Conservation (phyloP, 495 filamentous ascomycete genomes). For the Aspergillus haitiensis region DNA sequence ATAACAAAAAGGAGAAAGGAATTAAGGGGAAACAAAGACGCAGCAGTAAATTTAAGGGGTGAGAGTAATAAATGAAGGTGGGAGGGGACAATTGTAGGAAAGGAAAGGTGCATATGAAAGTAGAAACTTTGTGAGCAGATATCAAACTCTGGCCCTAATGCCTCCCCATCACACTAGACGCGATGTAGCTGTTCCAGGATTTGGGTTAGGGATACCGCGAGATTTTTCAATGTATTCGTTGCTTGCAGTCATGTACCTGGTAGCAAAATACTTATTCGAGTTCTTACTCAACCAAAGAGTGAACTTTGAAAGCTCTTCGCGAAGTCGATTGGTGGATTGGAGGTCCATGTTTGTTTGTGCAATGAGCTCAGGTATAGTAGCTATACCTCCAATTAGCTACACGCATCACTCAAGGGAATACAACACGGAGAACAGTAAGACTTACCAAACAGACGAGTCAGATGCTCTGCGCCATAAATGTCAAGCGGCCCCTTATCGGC, state of each 20-base stretch:
- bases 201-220: conserved; percentile 36
- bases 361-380: conserved; percentile 87
- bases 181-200: conserved; percentile 32
- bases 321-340: conserved; percentile 79
- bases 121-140: background rate
- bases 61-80: conserved; percentile 5
- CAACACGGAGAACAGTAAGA: conserved; percentile 10
- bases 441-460: conserved; percentile 84
- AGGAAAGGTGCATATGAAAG: background rate
- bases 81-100: background rate
- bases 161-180: conserved; percentile 26
- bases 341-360: conserved; percentile 97
- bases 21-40: background rate
- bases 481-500: conserved; percentile 67
- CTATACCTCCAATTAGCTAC: conserved; percentile 46
- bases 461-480: conserved; percentile 91
- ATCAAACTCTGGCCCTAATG: background rate
- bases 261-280: conserved; percentile 70
- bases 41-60: no score
- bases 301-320: conserved; percentile 82
- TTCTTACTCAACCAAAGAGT: conserved; percentile 77
- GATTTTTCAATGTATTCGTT: conserved; percentile 61
- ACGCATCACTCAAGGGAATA: background rate
- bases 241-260: conserved; percentile 67
- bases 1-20: conserved; percentile 13